Evolutionary conservation across 2,329 filamentous ascomycete genomes (phyloP).

Genomic region (Fusarium redolens): DNA sequence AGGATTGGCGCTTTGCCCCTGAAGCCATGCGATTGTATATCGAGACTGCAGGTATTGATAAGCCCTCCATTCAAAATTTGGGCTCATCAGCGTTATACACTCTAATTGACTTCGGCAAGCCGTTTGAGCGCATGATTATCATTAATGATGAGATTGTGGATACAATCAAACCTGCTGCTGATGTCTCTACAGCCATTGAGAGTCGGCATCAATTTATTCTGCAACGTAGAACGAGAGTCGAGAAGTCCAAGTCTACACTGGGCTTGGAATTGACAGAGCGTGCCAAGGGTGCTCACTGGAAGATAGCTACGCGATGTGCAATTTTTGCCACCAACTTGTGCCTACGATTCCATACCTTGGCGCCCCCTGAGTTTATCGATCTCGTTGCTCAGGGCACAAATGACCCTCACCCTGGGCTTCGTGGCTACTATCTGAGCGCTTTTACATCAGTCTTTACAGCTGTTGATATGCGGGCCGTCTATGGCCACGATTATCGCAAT

Average conservation of each 20-base stretch:
- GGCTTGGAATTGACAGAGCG: constrained; percentile 84
- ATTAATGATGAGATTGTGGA: constrained; percentile 78
- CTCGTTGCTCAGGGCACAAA: constrained; percentile 85
- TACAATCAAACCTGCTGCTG: constrained; percentile 74
- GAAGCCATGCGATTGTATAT: constrained; percentile 92
- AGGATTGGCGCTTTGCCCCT: constrained; percentile 95
- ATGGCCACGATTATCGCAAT: constrained; percentile 87
- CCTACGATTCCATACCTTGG: constrained; percentile 89
- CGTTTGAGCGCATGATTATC: constrained; percentile 87
- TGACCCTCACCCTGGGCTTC: constrained; percentile 88
- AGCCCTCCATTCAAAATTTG: constrained; percentile 92
- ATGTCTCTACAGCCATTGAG: constrained; percentile 70
- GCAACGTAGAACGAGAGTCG: constrained; percentile 79
- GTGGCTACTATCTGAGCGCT: constrained; percentile 83
- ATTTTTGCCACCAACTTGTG: constrained; percentile 92
- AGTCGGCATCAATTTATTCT: constrained; percentile 76
- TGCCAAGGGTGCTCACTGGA: constrained; percentile 90
- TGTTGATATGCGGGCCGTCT: constrained; percentile 86
- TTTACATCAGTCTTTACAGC: constrained; percentile 83
- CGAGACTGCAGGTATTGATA: constrained; percentile 88
- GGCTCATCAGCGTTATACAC: constrained; percentile 84
- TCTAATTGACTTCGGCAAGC: constrained; percentile 91
- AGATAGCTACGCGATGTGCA: constrained; percentile 89
- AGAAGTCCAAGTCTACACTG: constrained; percentile 83
- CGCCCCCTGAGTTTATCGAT: constrained; percentile 83